Evolutionary conservation across 176 grass and related monocot species (phyloP), one percentile per base, ranked within the genome.

Genomic region (Triticum timopheevii): DNA sequence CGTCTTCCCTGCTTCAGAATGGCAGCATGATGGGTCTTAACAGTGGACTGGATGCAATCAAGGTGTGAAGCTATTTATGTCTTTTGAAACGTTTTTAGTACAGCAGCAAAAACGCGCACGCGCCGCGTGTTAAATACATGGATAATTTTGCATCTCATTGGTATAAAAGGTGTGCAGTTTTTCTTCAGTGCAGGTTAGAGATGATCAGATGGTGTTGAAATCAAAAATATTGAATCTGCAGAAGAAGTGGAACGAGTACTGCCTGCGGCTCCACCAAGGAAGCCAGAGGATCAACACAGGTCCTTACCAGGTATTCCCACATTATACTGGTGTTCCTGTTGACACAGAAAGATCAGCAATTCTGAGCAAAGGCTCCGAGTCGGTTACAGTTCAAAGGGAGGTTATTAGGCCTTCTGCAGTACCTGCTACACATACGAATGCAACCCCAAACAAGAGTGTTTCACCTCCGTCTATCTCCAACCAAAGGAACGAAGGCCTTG

Each of bases 161-260:
- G 79, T 84, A 92, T 90, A 93, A 95, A 87, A 92, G 36, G 84
- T 82, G 82, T 86, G 28, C 77, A 84, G 73, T 92, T 94, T 96
- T 90, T 84, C 83, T 94, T 88, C 89, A 87, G 79, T 96, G 87
- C 94, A 94, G 97, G 90, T 47, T 86, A 88, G 90, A 88, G 97
- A 91, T 86, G 91, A 89, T 89, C 90, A 90, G 75, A 80, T 87
- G 82, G 79, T 93, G 24, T 78, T 94, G 77, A 92, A 96, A 69
- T 84, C 90, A 23, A 94, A 96, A 83, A 77, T 91, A 23, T 17
- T 82, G 54, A 90, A 99, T 84, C 77, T 99, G 20, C 85, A 91
- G 65, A 96, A 94, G 83, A 96, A 96, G 35, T 94, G 97, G 92
- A 94, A 87, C 3, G 94, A 93, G 17, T 90, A 91, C 77, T 92